These are phyloP conservation scores for Creolimax fragrantissima DNA, from an alignment of 78 protist species.

Conservation along the genomic window DNA sequence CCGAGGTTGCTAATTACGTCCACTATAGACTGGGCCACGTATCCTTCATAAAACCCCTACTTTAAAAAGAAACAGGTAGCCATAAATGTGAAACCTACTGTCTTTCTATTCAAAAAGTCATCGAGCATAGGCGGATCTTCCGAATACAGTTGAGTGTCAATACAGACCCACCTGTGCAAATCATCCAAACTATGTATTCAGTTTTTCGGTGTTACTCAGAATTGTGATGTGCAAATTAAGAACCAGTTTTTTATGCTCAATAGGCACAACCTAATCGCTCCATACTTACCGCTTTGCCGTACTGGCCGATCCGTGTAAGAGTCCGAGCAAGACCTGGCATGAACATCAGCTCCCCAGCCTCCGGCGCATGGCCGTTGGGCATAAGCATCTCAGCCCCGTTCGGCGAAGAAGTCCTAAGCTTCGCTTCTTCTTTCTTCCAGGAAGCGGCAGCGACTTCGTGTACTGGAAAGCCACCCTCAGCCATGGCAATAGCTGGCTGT, in stretches of 20 bases:
- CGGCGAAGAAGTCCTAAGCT: neutral
- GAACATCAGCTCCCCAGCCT: conserved; percentile 43
- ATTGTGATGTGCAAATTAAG: neutral
- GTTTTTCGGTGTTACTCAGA: too few species aligned
- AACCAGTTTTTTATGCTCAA: neutral
- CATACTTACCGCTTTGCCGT: conserved; percentile 65
- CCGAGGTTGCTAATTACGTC: conserved; percentile 30
- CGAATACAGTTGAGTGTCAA: too few species aligned
- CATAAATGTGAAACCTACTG: too few species aligned
- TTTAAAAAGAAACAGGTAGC: too few species aligned
- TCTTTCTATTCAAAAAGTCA: neutral
- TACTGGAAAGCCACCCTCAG: conserved; percentile 52
- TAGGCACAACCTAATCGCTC: neutral
- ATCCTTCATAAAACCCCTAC: conserved; percentile 33
- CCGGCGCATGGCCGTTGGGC: conserved; percentile 43
- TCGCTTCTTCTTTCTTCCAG: neutral
- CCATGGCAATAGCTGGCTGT: conserved; percentile 52
- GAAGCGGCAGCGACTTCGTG: neutral
- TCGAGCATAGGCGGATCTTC: too few species aligned
- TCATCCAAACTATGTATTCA: too few species aligned
- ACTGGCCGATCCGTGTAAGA: conserved; percentile 17
- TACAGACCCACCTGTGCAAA: too few species aligned
- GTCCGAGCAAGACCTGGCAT: conserved; percentile 42
- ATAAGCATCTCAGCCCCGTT: conserved; percentile 25
- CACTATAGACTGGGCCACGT: conserved; percentile 59